phyloP scores from a whole-genome alignment of 192 early-diverging fungal genomes.

The Kickxella alabastrina region DNA sequence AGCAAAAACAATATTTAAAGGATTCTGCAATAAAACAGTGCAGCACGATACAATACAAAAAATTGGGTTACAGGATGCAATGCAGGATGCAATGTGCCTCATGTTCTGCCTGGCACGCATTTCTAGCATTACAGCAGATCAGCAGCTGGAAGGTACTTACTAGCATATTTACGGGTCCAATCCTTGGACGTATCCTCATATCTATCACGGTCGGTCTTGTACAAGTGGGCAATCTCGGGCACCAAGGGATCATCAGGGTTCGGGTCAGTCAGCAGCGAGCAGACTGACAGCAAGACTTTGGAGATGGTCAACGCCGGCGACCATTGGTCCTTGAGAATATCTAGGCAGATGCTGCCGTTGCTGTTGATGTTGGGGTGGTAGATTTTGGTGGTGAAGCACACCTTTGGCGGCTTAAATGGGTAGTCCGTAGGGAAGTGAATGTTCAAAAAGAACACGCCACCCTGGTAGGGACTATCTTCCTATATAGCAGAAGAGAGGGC shows the following conservation, averaged over 20 bases:
- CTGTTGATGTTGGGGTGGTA: slow-evolving; percentile 99
- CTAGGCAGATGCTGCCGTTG: slow-evolving; percentile 97
- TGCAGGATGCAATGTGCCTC: neutral
- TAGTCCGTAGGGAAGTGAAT: slow-evolving; percentile 99
- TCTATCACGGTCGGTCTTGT: slow-evolving; percentile 88
- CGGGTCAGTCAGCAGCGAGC: slow-evolving; percentile 96
- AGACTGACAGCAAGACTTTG: slow-evolving; percentile 97
- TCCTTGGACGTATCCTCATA: slow-evolving; percentile 90
- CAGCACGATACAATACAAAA: neutral
- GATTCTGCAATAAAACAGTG: too few species aligned
- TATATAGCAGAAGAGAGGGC: slow-evolving; percentile 41
- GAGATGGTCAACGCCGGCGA: slow-evolving; percentile 97
- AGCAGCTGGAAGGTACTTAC: slow-evolving; percentile 28
- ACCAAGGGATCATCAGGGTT: slow-evolving; percentile 98
- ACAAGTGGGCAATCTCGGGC: slow-evolving; percentile 95
- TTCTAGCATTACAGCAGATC: too few species aligned
- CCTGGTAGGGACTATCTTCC: slow-evolving; percentile 86
- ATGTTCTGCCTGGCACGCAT: too few species aligned
- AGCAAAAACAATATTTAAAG: too few species aligned
- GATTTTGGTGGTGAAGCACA: slow-evolving; percentile 93
- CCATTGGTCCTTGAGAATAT: slow-evolving; percentile 99
- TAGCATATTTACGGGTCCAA: slow-evolving; percentile 91
- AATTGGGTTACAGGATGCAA: neutral
- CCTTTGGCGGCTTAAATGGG: slow-evolving; percentile 98
- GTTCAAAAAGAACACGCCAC: slow-evolving; percentile 95